Percentiles rank a stretch among this genome's conserved stretches.
Conservation (phyloP, 495 filamentous ascomycete species). For the Cryomyces minteri region DNA sequence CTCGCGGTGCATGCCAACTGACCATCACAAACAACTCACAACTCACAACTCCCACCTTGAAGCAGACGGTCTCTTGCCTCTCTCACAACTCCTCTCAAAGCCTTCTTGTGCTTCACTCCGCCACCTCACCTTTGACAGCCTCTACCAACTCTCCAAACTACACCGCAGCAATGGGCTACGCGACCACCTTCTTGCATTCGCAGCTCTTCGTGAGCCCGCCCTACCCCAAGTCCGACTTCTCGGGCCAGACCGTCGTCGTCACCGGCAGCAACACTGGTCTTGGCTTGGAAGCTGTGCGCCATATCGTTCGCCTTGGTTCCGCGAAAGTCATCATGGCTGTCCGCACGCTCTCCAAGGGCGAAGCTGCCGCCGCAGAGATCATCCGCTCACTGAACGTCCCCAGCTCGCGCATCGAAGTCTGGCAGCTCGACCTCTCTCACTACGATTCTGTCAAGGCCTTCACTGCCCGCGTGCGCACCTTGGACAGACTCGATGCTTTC, state of each 20-base stretch:
- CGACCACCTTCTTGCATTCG: constrained; percentile 20
- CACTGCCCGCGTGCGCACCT: constrained; percentile 2
- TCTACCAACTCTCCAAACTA: too few species aligned
- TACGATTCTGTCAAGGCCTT: constrained; percentile 12
- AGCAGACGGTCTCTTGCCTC: too few species aligned
- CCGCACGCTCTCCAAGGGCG: constrained; percentile 6
- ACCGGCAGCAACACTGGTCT: constrained; percentile 1
- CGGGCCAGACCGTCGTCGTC: constrained; percentile 1
- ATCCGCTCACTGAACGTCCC: not conserved
- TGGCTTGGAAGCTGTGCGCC: not conserved
- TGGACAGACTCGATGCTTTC: constrained; percentile 9
- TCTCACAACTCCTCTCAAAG: too few species aligned
- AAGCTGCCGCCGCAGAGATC: constrained; percentile 4
- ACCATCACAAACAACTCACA: too few species aligned
- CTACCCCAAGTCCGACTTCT: not conserved
- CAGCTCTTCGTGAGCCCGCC: constrained; percentile 1
- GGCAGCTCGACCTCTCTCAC: constrained; percentile 11
- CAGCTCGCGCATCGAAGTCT: constrained; percentile 6
- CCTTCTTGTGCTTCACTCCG: too few species aligned
- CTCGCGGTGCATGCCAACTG: too few species aligned
- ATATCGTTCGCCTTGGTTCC: constrained; percentile 5
- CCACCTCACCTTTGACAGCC: too few species aligned
- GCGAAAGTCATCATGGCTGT: constrained; percentile 4
- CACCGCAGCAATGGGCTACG: too few species aligned
- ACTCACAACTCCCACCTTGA: too few species aligned